These are phyloP conservation scores for Stachybotrys chlorohalonatus DNA, from an alignment of 2,329 filamentous ascomycete species.

Conservation along the genomic window DNA sequence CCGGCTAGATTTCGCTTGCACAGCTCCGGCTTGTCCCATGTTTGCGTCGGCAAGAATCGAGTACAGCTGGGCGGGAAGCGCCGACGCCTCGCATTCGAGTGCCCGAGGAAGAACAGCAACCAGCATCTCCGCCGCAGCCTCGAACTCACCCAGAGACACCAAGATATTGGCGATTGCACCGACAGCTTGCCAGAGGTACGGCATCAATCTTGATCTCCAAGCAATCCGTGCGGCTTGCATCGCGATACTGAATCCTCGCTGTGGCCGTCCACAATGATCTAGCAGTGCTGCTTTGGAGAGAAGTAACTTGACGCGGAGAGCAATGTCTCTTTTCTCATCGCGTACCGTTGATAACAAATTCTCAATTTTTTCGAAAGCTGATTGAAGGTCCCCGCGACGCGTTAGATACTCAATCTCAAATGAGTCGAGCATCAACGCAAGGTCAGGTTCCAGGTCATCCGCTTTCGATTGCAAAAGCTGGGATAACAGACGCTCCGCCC, in stretches of 20 bases:
- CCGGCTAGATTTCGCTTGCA: conserved; percentile 29
- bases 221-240: conserved; percentile 68
- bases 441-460: conserved; percentile 43
- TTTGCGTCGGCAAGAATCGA: conserved; percentile 64
- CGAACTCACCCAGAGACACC: conserved; percentile 61
- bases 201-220: conserved; percentile 58
- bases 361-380: conserved; percentile 40
- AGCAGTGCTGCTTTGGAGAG: conserved; percentile 65
- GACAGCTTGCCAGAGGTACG: conserved; percentile 64
- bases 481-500: conserved; percentile 38
- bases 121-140: conserved; percentile 55
- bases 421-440: conserved; percentile 40
- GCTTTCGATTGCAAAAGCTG: conserved; percentile 42
- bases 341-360: conserved; percentile 29
- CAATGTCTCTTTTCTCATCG: conserved; percentile 43
- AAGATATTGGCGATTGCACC: conserved; percentile 60
- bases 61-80: conserved; percentile 58
- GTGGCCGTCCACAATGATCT: conserved; percentile 56
- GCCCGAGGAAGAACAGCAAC: conserved; percentile 65
- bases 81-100: conserved; percentile 59
- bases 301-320: conserved; percentile 61
- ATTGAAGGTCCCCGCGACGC: conserved; percentile 36
- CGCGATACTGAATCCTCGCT: conserved; percentile 68
- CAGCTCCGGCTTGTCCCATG: conserved; percentile 63
- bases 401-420: conserved; percentile 43